These are phyloP conservation scores for Vicia sativa DNA, from an alignment of 306 rosid species.

Conservation along the genomic window DNA sequence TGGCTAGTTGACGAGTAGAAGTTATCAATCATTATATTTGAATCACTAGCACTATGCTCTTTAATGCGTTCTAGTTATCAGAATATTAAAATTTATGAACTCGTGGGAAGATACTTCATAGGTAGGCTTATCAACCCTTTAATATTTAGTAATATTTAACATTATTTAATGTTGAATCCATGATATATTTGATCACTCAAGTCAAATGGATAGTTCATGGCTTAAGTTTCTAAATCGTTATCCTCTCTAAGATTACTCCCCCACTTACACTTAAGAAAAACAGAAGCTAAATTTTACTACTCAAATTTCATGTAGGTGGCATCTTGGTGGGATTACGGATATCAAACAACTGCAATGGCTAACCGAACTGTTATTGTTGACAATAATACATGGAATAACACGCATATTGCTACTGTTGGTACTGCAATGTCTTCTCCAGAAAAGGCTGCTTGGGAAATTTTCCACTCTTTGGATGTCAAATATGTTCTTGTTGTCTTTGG, in stretches of 20 bases:
- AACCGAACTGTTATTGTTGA: conserved; percentile 99
- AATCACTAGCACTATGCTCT: conserved; percentile 23
- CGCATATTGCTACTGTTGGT: conserved; percentile 98
- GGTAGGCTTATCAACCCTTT: background rate
- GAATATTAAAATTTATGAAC: conserved; percentile 26
- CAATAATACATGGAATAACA: conserved; percentile 99
- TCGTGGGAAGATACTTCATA: conserved; percentile 4
- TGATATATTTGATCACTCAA: conserved; percentile 5
- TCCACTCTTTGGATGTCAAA: conserved; percentile 93
- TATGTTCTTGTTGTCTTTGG: conserved; percentile 99
- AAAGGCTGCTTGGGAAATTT: conserved; percentile 99
- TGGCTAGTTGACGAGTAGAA: background rate
- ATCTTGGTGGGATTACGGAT: conserved; percentile 99
- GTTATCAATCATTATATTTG: background rate
- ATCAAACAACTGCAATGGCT: conserved; percentile 99
- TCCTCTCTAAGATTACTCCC: conserved; percentile 12
- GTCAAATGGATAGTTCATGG: background rate
- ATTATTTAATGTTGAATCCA: conserved; percentile 10
- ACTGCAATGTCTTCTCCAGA: conserved; percentile 99
- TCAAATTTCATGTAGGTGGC: conserved; percentile 73
- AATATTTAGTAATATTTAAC: conserved; percentile 1
- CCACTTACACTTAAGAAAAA: background rate
- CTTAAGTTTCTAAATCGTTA: conserved; percentile 18
- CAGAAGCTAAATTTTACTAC: conserved; percentile 30
- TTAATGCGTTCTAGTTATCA: conserved; percentile 14